Evolutionary conservation across 345 rosid genomes (phyloP), one percentile per base, ranked within the genome.

Genomic region (Dimocarpus longan): DNA sequence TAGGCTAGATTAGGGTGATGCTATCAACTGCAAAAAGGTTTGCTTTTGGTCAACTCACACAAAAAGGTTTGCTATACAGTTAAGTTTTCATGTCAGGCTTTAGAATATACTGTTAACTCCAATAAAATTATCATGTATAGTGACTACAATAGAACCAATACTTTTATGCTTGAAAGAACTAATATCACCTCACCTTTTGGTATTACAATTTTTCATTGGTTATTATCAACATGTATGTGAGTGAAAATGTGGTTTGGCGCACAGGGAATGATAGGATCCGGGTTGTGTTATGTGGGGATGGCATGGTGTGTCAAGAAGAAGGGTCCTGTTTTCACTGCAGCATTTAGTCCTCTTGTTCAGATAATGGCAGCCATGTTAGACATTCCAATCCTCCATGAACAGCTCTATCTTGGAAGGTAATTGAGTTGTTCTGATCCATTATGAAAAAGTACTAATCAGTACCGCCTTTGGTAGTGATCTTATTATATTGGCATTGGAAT

Each of bases 261-360:
- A 91, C 80, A 91, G 92, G 95, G 93, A 43, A 85, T 87, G 74
- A 76, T 91, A 21, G 91, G 90, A 44, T 90, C 93, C 0, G 93
- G 92, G 6, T 37, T 91, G 75, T 88, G 91, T 66, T 87, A 62
- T 10, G 91, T 88, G 54, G 92, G 91, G 50, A 84, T 91, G 93
- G 79, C 93, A 18, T 90, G 95, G 95, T 91, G 93, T 78, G 89
- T 88, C 13, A 87, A 90, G 86, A 84, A 85, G 77, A 85, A 87
- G 73, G 95, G 89, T 26, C 91, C 95, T 4, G 89, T 90, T 6
- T 88, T 90, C 83, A 88, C 93, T 0, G 85, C 92, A 52, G 91
- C 93, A 19, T 91, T 90, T 77, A 85, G 90, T 76, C 92, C 95
- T 15, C 82, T 90, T 0, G 79, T 90, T 76, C 93, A 90, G 80